Base-by-base conservation (phyloP, 805 yeast species). In the Torulaspora franciscae region DNA sequence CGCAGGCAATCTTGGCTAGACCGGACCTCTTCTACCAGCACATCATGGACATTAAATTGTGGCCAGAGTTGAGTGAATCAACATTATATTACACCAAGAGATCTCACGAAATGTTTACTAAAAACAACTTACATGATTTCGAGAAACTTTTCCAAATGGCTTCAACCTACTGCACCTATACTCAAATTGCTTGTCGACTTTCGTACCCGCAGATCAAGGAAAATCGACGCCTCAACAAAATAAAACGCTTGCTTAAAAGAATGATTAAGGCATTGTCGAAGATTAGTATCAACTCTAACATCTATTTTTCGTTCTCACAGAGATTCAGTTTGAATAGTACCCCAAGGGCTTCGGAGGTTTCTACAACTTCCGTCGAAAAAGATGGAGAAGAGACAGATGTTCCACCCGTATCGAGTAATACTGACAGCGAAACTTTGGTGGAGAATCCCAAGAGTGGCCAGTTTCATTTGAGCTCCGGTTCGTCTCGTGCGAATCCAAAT, bases 261-360 rank as follows among this genome's bases (percentile, higher is more conserved):
- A 67, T 83, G 11, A 74, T 80, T 0, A 65, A 72, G 7, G 69
- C 82, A 1, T 72, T 80, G 46, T 75, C 86, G 2, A 83, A 79
- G 47, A 72, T 85, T 45, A 79, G 80, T 46, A 76, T 83, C 45
- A 80, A 80, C 56, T 84, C 86, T 7, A 70, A 75, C 39, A 59
- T 84, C n/a, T 83, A 77, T 58, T 67, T 83, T 42, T 68, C 70
- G 39, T 54, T 59, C 11, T 40, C 46, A 4, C 48, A 42, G 14
- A 41, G 47, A 10, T 28, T 8, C 10, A 28, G 35, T 9, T 14
- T 33, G n/a, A 43, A 40, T 24, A 37, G 19, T 17, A 45, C 49
- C n/a, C 52, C 52, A 19, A 37, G 49, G 11, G 42, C 45, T 8
- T 48, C 52, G 10, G 46, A 42, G 32, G 44, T 47, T 3, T 42